Evolutionary conservation across 2,329 filamentous ascomycete genomes (phyloP).

Genomic region (Ophiostoma sp.): DNA sequence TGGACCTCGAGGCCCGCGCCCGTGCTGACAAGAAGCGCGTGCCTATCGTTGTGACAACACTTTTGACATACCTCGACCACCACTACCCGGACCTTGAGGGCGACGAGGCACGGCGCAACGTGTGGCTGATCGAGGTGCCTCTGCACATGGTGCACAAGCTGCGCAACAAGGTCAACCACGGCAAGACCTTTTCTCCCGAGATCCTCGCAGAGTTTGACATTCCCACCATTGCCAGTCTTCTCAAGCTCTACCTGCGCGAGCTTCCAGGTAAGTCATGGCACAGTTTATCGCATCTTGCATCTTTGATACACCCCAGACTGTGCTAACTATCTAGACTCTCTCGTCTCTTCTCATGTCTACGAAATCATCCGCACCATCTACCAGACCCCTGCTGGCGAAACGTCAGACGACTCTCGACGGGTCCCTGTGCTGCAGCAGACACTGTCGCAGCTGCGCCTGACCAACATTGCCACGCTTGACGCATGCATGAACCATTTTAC

Average conservation of each 20-base stretch:
- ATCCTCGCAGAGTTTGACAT: conserved; percentile 84
- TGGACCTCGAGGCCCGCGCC: conserved; percentile 92
- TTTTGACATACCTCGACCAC: conserved; percentile 91
- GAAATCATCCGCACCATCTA: conserved; percentile 99
- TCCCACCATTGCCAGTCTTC: conserved; percentile 82
- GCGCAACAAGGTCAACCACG: conserved; percentile 77
- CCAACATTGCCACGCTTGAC: conserved; percentile 98
- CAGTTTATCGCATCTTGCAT: not conserved
- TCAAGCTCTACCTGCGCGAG: conserved; percentile 93
- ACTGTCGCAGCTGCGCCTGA: conserved; percentile 85
- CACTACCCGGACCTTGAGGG: conserved; percentile 97
- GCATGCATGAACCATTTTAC: conserved; percentile 98
- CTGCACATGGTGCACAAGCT: conserved; percentile 79
- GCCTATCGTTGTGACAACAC: conserved; percentile 82
- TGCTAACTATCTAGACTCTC: conserved; percentile 64
- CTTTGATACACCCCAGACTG: not conserved
- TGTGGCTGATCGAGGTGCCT: conserved; percentile 92
- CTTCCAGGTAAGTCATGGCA: conserved; percentile 57
- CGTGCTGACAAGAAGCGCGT: conserved; percentile 93
- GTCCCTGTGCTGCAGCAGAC: conserved; percentile 93
- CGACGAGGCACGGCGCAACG: conserved; percentile 82
- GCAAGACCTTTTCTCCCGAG: conserved; percentile 70
- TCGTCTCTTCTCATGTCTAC: conserved; percentile 96
- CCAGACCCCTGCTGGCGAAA: conserved; percentile 70
- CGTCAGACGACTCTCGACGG: conserved; percentile 64